Evolutionary conservation across 1,284 basidiomycete genomes (phyloP).

Genomic region (Sporisorium scitamineum): DNA sequence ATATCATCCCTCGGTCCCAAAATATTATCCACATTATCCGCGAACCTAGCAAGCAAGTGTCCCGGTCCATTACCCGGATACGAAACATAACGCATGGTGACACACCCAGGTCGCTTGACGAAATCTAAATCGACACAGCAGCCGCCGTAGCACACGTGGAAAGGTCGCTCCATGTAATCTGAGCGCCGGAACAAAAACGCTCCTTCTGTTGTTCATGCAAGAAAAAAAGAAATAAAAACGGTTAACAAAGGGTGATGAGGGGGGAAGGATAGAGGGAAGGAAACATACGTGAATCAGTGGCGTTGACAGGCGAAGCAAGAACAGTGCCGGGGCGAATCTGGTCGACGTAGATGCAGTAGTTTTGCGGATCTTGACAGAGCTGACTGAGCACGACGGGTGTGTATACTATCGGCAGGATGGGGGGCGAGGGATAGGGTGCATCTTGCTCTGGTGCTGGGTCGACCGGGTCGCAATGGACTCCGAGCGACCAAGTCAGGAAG

Average conservation of each 20-base stretch:
- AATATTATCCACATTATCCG: constrained; percentile 3
- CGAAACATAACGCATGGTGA: constrained; percentile 12
- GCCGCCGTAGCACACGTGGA: constrained; percentile 29
- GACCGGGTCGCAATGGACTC: not conserved
- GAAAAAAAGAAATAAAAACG: not conserved
- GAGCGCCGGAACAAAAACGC: constrained; percentile 20
- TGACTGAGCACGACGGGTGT: constrained; percentile 13
- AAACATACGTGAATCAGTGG: constrained; percentile 39
- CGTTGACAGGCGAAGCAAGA: constrained; percentile 8
- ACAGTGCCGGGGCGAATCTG: constrained; percentile 21
- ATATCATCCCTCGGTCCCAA: constrained; percentile 23
- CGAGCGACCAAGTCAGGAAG: not conserved
- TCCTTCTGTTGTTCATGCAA: constrained; percentile 29
- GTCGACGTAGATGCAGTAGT: constrained; percentile 48
- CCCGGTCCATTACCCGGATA: not conserved
- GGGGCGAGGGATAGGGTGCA: not conserved
- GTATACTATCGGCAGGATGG: not conserved
- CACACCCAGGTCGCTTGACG: constrained; percentile 11
- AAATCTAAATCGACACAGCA: constrained; percentile 31
- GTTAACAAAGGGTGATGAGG: not conserved
- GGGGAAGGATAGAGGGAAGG: not conserved
- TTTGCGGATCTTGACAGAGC: constrained; percentile 7
- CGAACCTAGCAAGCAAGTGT: constrained; percentile 35
- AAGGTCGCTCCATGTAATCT: not conserved
- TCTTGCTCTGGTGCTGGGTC: not conserved